Base-by-base conservation (phyloP, 495 filamentous ascomycete genomes). In the Talaromyces proteolyticus region DNA sequence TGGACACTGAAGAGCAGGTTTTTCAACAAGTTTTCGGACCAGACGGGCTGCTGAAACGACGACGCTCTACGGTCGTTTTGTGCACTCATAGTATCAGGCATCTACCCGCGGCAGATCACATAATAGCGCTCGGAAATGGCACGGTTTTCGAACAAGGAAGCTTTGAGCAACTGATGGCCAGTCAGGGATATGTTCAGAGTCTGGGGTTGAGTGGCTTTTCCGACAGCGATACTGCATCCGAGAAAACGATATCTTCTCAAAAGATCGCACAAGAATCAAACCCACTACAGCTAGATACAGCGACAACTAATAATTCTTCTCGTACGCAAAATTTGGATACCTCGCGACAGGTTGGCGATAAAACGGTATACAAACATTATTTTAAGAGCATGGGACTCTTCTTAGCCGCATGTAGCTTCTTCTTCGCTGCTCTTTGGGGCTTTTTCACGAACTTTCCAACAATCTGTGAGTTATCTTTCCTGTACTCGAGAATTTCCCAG, bases 81-180 rank as follows among this genome's bases (percentile, higher is more conserved):
- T 36, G 26, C 16, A 51, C 48, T 18, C 37, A 51, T 40, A 44
- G 41, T 21, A 21, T 36, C 37, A 51, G 38, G 42, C 38, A 64
- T 49, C 59, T 76, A 6, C 72, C 69, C 1, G 47, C 57, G 1
- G 73, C 72, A 6, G 67, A 76, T 51, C 57, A 77, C 42, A 68
- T 78, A 42, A 62, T 79, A 23, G 68, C 60, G 2, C 57, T 80
- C 0, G 62, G 56, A 36, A 58, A 68, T 38, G 73, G 74, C 1
- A 59, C 44, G 6, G 59, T 76, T 18, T 34, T 62, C 8, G 68
- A 77, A 51, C 66, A 74, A 53, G 74, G 75, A 3, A 68, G 36
- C 16, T 78, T 68, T 49, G 36, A 61, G 0, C 40, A 63, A 20
- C 59, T 75, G 26, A 46, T 62, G n/a, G 17, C 49, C 12, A 49